These are phyloP conservation scores for Starmera dryadoides DNA, from an alignment of 805 yeast genomes.

Conservation along the genomic window DNA sequence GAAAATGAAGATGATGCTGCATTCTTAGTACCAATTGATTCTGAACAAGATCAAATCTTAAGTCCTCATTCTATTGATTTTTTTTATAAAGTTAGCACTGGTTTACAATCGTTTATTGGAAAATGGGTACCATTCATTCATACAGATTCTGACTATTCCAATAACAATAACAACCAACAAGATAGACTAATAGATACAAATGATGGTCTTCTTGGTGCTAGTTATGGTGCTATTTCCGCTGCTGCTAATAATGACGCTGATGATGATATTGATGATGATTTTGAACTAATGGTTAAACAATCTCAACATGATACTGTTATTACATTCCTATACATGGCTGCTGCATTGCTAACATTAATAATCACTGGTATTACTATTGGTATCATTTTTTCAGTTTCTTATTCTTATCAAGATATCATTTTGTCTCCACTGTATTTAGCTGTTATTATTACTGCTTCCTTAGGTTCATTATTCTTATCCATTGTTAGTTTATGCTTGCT, in stretches of 20 bases:
- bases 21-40: conserved; percentile 27
- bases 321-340: conserved; percentile 34
- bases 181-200: neutral
- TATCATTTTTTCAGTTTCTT: conserved; percentile 28
- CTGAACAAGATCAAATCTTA: conserved; percentile 18
- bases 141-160: neutral
- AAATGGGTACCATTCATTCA: neutral
- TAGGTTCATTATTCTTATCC: conserved; percentile 34
- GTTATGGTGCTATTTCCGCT: neutral
- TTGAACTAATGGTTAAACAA: neutral
- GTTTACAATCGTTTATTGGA: conserved; percentile 8
- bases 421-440: conserved; percentile 19
- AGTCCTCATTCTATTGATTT: conserved; percentile 20
- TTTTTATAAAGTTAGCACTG: conserved; percentile 13
- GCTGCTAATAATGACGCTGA: neutral
- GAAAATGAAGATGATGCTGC: conserved; percentile 38
- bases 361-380: conserved; percentile 38
- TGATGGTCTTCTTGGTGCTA: conserved; percentile 2
- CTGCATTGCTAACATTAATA: conserved; percentile 31
- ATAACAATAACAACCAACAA: neutral
- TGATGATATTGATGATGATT: neutral
- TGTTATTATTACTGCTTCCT: conserved; percentile 32
- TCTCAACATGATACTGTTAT: conserved; percentile 34
- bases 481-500: conserved; percentile 38
- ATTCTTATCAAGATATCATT: conserved; percentile 13